These are phyloP conservation scores for Heimioporus sp. DNA, from an alignment of 768 basidiomycete genomes.

Conservation along the genomic window DNA sequence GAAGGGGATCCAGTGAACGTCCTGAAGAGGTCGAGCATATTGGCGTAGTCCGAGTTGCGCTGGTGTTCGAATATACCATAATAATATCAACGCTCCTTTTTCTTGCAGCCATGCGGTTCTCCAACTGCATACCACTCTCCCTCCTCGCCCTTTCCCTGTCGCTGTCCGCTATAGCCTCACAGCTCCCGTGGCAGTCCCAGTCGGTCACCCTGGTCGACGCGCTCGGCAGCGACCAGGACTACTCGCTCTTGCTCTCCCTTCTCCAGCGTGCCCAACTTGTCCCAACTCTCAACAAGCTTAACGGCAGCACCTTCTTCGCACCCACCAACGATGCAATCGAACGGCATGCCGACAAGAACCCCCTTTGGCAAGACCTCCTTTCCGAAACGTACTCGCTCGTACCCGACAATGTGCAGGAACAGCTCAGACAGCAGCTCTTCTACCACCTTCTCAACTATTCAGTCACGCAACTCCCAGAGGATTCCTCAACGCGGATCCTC, in stretches of 20 bases:
- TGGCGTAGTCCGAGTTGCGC: background rate
- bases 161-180: conserved; percentile 11
- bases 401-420: conserved; percentile 79
- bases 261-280: conserved; percentile 86
- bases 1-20: conserved; percentile 53
- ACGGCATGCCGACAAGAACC: conserved; percentile 36
- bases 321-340: conserved; percentile 91
- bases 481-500: conserved; percentile 38
- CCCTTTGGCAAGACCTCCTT: conserved; percentile 32
- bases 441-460: conserved; percentile 92
- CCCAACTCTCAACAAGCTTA: conserved; percentile 86
- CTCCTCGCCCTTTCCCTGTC: conserved; percentile 26
- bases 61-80: conserved; percentile 6
- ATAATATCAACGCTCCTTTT: background rate
- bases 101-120: conserved; percentile 30
- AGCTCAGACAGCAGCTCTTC: conserved; percentile 86
- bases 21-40: conserved; percentile 43
- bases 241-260: conserved; percentile 68
- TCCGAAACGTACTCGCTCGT: conserved; percentile 32
- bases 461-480: conserved; percentile 45
- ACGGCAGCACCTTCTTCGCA: conserved; percentile 84
- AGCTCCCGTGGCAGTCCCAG: conserved; percentile 24
- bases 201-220: conserved; percentile 74
- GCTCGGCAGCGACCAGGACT: conserved; percentile 74
- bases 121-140: conserved; percentile 33